Percentiles rank a stretch among this genome's conserved stretches.
These are phyloP conservation scores for Xylaria flabelliformis DNA, from an alignment of 495 filamentous ascomycete genomes.

Conservation along the genomic window DNA sequence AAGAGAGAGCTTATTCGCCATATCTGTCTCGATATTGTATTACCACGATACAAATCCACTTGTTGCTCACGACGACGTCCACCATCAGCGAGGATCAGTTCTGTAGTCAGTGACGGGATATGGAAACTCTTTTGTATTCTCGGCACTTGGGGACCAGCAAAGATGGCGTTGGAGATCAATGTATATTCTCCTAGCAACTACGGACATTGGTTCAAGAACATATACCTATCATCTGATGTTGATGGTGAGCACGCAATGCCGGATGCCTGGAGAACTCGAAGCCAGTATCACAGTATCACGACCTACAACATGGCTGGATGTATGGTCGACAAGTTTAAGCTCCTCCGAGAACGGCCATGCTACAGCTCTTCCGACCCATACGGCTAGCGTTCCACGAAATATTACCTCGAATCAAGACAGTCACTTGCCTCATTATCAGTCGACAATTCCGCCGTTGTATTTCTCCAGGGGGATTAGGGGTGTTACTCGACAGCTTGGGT, in stretches of 20 bases:
- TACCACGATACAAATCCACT: not conserved
- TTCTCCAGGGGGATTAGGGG: slow-evolving; percentile 21
- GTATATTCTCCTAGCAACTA: slow-evolving; percentile 32
- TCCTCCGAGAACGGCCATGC: not conserved
- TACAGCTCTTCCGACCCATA: not conserved
- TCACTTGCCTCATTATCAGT: slow-evolving; percentile 33
- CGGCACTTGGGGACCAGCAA: not conserved
- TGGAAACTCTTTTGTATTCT: not conserved
- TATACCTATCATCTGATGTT: slow-evolving; percentile 29
- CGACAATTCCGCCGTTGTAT: slow-evolving; percentile 36
- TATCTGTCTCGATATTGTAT: not conserved
- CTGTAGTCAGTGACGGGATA: not conserved
- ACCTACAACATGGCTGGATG: not conserved
- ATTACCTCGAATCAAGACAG: slow-evolving; percentile 23
- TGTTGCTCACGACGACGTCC: not conserved
- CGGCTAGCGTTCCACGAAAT: not conserved
- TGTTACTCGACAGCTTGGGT: slow-evolving; percentile 13
- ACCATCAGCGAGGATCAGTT: not conserved
- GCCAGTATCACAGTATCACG: not conserved
- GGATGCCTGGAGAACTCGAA: not conserved
- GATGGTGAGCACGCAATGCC: not conserved
- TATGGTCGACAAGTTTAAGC: not conserved
- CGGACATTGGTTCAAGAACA: slow-evolving; percentile 34
- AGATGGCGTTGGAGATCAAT: slow-evolving; percentile 31
- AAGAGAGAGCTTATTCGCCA: not conserved